Evolutionary conservation across 208 protist species (phyloP).

Genomic region (Naegleria lovaniensis): DNA sequence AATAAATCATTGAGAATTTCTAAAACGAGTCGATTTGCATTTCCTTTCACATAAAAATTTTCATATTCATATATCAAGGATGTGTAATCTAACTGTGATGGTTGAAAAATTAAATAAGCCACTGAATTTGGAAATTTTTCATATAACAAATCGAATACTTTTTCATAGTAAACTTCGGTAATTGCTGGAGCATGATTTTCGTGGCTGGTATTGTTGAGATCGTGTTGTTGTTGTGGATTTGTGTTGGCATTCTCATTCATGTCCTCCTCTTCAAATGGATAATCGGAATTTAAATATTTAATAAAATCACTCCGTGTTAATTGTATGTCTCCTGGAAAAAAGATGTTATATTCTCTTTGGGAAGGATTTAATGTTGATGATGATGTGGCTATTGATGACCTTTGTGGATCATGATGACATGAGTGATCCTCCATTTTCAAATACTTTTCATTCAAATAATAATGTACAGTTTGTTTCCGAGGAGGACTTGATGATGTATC

Average conservation of each 20-base stretch:
- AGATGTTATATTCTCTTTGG: not conserved
- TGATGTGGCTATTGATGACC: no score
- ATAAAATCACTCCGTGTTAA: not conserved
- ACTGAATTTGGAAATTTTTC: not conserved
- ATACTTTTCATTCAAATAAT: no score
- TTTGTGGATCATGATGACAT: no score
- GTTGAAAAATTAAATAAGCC: not conserved
- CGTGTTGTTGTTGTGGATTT: no score
- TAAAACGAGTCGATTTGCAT: not conserved
- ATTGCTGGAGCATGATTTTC: not conserved
- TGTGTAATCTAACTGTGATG: not conserved
- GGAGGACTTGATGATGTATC: no score
- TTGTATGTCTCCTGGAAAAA: not conserved
- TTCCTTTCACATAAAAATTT: not conserved
- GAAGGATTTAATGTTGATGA: not conserved
- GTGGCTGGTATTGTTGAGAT: no score
- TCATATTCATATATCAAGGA: not conserved
- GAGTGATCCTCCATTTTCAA: no score
- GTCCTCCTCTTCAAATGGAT: not conserved
- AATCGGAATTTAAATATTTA: not conserved
- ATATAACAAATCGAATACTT: not conserved
- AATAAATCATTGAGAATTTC: not conserved
- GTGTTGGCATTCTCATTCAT: no score
- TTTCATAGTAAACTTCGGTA: not conserved
- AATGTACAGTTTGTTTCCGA: no score